These are phyloP conservation scores for Truncatella angustata DNA, from an alignment of 2,329 filamentous ascomycete species.

Conservation along the genomic window DNA sequence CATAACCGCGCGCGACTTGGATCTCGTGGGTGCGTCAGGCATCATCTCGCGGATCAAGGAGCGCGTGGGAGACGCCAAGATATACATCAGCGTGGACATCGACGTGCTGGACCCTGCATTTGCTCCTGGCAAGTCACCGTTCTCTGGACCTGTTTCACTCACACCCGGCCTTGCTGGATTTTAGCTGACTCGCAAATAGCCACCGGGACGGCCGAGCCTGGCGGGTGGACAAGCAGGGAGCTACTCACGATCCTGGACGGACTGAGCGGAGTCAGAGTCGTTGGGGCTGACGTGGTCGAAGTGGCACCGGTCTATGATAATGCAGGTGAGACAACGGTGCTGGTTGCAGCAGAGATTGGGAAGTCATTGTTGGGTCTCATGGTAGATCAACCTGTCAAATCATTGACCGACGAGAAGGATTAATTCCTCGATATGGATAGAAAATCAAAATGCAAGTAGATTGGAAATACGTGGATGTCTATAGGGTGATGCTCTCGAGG, in stretches of 20 bases:
- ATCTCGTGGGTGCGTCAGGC: slow-evolving; percentile 64
- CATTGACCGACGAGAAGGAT: not conserved
- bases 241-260: slow-evolving; percentile 72
- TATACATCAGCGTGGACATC: slow-evolving; percentile 76
- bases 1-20: slow-evolving; percentile 64
- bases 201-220: slow-evolving; percentile 76
- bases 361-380: slow-evolving; percentile 70
- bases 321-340: slow-evolving; percentile 66
- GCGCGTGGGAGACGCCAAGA: slow-evolving; percentile 48
- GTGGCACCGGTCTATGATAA: slow-evolving; percentile 77
- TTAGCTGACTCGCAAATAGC: too few relatives aligned
- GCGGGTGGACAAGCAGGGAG: slow-evolving; percentile 78
- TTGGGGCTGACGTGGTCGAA: slow-evolving; percentile 79
- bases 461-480: slow-evolving; percentile 4
- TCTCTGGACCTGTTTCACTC: too few relatives aligned
- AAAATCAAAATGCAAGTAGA: slow-evolving; percentile 2
- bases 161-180: too few relatives aligned
- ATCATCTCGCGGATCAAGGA: slow-evolving; percentile 63
- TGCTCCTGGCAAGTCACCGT: slow-evolving; percentile 51
- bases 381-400: slow-evolving; percentile 40
- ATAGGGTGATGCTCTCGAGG: not conserved
- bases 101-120: slow-evolving; percentile 73
- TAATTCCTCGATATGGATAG: too few relatives aligned
- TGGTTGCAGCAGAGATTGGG: slow-evolving; percentile 71
- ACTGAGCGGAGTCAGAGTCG: slow-evolving; percentile 67